Percentiles rank a stretch among this genome's conserved stretches.
Evolutionary conservation across 2,329 filamentous ascomycete genomes (phyloP).

Genomic region (Saccharata proteae): DNA sequence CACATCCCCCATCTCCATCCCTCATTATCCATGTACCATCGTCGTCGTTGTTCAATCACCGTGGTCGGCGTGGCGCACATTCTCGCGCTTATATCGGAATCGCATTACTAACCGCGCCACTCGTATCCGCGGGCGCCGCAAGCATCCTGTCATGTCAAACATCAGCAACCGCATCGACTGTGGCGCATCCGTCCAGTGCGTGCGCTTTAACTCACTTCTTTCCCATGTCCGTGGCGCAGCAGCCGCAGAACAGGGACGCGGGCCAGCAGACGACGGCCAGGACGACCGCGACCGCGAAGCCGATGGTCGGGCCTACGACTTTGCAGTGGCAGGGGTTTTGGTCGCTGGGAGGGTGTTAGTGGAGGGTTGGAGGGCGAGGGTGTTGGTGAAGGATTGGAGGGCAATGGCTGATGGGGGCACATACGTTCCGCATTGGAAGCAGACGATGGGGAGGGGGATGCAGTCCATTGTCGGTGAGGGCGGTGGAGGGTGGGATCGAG

Average conservation of each 20-base stretch:
- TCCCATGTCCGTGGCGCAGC: slow-evolving; percentile 41
- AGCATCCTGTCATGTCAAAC: slow-evolving; percentile 34
- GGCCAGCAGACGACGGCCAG: slow-evolving; percentile 45
- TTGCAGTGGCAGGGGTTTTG: slow-evolving; percentile 48
- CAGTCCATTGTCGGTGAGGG: slow-evolving; percentile 30
- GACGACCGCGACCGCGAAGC: slow-evolving; percentile 36
- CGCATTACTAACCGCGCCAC: slow-evolving; percentile 36
- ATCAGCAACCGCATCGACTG: background rate
- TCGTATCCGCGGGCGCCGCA: slow-evolving; percentile 39
- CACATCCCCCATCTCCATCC: too few relatives aligned
- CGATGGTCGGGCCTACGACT: slow-evolving; percentile 43
- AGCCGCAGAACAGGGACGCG: slow-evolving; percentile 44
- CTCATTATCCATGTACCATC: too few relatives aligned
- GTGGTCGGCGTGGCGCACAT: too few relatives aligned
- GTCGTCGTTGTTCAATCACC: too few relatives aligned
- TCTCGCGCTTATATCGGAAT: slow-evolving; percentile 39
- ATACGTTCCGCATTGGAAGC: slow-evolving; percentile 41
- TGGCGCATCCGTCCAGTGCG: background rate
- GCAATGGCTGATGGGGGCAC: slow-evolving; percentile 6
- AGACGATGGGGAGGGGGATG: slow-evolving; percentile 38
- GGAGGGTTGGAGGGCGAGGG: background rate
- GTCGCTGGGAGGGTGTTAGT: slow-evolving; percentile 26
- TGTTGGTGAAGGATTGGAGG: background rate
- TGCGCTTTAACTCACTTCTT: slow-evolving; percentile 33
- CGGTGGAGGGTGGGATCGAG: too few relatives aligned